Percentiles rank a stretch among this genome's conserved stretches.
Evolutionary conservation across 176 grass and related monocot genomes (phyloP).

Genomic region (Aegilops bicornis): DNA sequence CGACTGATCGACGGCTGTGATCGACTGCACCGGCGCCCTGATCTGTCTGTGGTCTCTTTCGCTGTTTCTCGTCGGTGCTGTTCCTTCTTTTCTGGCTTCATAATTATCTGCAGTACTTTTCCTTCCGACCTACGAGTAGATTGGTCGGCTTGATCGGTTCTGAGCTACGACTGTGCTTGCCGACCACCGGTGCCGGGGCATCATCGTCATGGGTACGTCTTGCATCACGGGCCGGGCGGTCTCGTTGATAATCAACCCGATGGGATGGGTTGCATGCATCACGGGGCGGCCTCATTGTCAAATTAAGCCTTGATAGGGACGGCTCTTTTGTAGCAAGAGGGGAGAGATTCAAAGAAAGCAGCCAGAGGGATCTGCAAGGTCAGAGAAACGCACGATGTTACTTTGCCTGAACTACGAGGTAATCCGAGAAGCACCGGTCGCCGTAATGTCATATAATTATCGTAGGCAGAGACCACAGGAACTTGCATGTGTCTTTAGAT

Average conservation of each 20-base stretch:
- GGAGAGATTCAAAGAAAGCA: not conserved
- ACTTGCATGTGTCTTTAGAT: too few species aligned
- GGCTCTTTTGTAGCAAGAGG: not conserved
- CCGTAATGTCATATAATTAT: too few species aligned
- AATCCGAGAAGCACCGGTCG: too few species aligned
- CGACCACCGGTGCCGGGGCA: not conserved
- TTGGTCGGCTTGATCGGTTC: not conserved
- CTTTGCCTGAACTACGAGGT: too few species aligned
- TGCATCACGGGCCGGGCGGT: not conserved
- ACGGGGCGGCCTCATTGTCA: conserved; percentile 20
- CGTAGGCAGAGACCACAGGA: too few species aligned
- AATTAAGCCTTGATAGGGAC: not conserved
- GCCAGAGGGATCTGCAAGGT: too few species aligned
- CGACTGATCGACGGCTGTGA: not conserved
- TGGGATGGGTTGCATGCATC: conserved; percentile 19
- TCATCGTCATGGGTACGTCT: conserved; percentile 16
- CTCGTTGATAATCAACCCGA: conserved; percentile 4
- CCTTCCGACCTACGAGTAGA: not conserved
- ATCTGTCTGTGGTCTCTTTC: not conserved
- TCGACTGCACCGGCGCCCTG: not conserved
- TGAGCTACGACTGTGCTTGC: not conserved
- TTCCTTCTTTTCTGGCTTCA: not conserved
- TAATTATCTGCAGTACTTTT: not conserved
- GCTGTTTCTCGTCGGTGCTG: not conserved
- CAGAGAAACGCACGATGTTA: too few species aligned